phyloP scores from a whole-genome alignment of 176 grass and related monocot genomes.

The Oryza glumipatula region DNA sequence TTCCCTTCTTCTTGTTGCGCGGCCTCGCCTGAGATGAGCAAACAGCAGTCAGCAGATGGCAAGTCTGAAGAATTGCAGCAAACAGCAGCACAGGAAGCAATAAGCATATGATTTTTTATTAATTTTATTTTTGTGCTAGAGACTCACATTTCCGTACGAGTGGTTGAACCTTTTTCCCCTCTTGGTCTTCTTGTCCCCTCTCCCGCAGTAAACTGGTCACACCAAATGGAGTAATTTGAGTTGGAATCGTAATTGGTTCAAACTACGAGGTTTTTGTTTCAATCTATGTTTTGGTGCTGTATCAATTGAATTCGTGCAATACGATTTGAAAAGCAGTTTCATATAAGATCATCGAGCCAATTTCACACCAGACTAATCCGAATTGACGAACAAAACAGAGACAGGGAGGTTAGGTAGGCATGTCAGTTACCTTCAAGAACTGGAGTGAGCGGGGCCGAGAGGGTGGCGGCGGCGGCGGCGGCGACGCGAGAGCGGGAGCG shows the following conservation, averaged over 20 bases:
- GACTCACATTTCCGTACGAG: slow-evolving; percentile 74
- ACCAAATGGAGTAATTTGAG: slow-evolving; percentile 5
- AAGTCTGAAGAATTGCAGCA: slow-evolving; percentile 6
- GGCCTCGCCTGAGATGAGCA: slow-evolving; percentile 54
- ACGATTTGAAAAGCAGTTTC: background rate
- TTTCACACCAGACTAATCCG: background rate
- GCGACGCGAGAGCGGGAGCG: slow-evolving; percentile 9
- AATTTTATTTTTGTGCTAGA: background rate
- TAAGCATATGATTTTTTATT: background rate
- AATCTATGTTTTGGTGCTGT: background rate
- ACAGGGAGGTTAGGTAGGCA: background rate
- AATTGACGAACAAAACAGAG: background rate
- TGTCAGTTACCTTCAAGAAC: slow-evolving; percentile 26
- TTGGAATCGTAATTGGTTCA: background rate
- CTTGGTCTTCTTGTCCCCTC: slow-evolving; percentile 76
- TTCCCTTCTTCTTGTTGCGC: slow-evolving; percentile 73
- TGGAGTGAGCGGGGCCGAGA: slow-evolving; percentile 32
- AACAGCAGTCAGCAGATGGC: background rate
- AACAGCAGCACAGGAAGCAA: background rate
- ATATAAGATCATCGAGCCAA: background rate
- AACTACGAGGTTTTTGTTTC: background rate
- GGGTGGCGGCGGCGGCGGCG: slow-evolving; percentile 7
- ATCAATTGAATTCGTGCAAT: background rate
- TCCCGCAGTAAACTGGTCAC: slow-evolving; percentile 68
- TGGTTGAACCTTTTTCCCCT: slow-evolving; percentile 83